phyloP scores from a whole-genome alignment of 108 stramenopile species.

The Nitzschia putrida region DNA sequence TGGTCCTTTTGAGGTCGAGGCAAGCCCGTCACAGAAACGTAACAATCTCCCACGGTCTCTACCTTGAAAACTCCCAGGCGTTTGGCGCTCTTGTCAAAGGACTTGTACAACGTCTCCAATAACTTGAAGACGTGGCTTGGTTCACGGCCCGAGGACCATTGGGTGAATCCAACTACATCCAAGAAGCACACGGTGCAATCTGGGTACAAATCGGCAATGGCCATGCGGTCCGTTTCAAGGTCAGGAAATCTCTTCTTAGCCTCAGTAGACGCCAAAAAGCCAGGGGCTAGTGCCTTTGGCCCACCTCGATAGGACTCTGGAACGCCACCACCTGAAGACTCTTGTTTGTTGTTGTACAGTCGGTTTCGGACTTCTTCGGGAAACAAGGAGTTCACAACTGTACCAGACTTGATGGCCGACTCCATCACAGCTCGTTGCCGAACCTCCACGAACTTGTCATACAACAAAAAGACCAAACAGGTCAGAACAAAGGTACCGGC shows the following conservation, averaged over 20 bases:
- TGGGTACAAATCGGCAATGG: too few species aligned
- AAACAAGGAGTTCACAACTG: constrained; percentile 59
- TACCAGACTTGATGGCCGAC: constrained; percentile 36
- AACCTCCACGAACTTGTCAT: constrained; percentile 3
- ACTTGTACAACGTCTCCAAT: constrained; percentile 12
- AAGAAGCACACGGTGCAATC: too few species aligned
- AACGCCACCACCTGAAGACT: too few species aligned
- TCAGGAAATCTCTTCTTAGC: too few species aligned
- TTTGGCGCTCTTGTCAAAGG: constrained; percentile 9
- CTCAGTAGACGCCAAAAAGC: too few species aligned
- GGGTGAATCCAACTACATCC: not conserved
- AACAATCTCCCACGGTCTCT: constrained; percentile 5
- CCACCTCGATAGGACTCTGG: too few species aligned
- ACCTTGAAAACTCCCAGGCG: constrained; percentile 21
- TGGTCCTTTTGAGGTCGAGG: too few species aligned
- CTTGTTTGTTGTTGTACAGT: not conserved
- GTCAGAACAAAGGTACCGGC: not conserved
- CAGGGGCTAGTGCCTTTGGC: too few species aligned
- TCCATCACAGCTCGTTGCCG: constrained; percentile 22
- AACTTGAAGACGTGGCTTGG: constrained; percentile 20
- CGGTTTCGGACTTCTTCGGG: constrained; percentile 55
- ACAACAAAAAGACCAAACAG: not conserved
- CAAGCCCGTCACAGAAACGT: too few species aligned
- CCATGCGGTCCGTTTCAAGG: too few species aligned
- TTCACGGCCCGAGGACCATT: constrained; percentile 16